Percentiles rank a stretch among this genome's conserved stretches.
Evolutionary conservation across 768 basidiomycete species (phyloP).

Genomic region (Kwoniella europaea): DNA sequence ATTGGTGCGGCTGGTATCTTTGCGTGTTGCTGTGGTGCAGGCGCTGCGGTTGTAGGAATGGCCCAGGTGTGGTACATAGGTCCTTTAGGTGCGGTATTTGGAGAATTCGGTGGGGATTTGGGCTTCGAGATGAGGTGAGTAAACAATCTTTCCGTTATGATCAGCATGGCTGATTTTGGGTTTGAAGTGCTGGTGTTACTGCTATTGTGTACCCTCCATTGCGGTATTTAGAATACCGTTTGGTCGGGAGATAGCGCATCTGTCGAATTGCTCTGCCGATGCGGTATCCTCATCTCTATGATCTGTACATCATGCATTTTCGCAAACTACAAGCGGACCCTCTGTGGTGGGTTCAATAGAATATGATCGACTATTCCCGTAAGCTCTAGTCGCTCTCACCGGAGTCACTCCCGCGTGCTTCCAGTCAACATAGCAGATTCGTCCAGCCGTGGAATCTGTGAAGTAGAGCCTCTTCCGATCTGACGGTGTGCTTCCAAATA

Average conservation of each 20-base stretch:
- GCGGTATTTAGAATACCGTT: constrained; percentile 63
- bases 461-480: constrained; percentile 34
- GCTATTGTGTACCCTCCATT: constrained; percentile 63
- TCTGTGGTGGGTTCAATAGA: too few relatives aligned
- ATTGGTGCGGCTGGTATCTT: constrained; percentile 63
- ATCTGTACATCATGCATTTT: too few relatives aligned
- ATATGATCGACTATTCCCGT: neutral
- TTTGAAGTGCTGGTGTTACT: constrained; percentile 54
- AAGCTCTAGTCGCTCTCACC: constrained; percentile 1
- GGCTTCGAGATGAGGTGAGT: constrained; percentile 63
- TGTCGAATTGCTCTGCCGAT: neutral
- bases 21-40: constrained; percentile 63
- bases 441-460: constrained; percentile 14
- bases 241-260: constrained; percentile 31
- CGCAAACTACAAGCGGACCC: too few relatives aligned
- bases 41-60: constrained; percentile 65
- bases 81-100: constrained; percentile 62
- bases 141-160: neutral
- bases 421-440: constrained; percentile 35
- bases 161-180: constrained; percentile 42
- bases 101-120: constrained; percentile 64
- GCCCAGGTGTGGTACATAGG: constrained; percentile 64
- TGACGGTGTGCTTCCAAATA: constrained; percentile 30
- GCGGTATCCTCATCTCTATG: neutral
- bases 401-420: constrained; percentile 27